Base-by-base conservation (phyloP, 768 basidiomycete genomes). In the Rickenella mellea region DNA sequence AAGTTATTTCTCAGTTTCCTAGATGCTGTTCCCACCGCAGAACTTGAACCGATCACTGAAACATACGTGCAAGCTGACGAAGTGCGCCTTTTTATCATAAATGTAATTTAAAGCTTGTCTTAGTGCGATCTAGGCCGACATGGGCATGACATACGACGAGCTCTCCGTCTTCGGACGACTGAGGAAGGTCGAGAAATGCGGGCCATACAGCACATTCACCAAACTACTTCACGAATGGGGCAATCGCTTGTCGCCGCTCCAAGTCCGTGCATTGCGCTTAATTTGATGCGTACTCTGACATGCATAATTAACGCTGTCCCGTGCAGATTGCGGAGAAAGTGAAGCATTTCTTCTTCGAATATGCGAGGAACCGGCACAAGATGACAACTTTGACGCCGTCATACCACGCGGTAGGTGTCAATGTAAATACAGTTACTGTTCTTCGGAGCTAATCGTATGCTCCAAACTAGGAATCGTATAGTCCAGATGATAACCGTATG, bases 61-160 rank as follows among this genome's bases (percentile, higher is more conserved):
- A 83, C 79, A 5, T 97, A 97, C 55, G 83, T 96, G 7, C 96
- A 99, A 52, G 78, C 92, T 0, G 96, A 99, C 53, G 96, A 99
- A 71, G 92, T 83, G 43, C 32, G 66, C 49, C 43, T 27, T 27
- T 19, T 20, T 14, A 32, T 15, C 8, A 40, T 25, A 30, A 38
- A 21, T 24, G 27, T 19, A 27, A 15, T 14, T 42, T 52, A 22
- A 40, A 28, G 33, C 38, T 50, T 35, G 37, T 35, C 17, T 40
- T 29, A n/a, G 27, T 22, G 27, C 5, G 22, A 6, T 38, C 5
- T 48, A 90, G 89, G 90, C 76, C 14, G 94, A 98, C 54, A 98
- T 98, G 94, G 94, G 94, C 7, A 98, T 98, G 96, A 96, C 94
- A 0, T 98, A 97, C 55, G 86, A 97, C 51, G 96, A 98, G 51